Base-by-base conservation (phyloP, 441 rosid species). In the Erysimum cheiri region DNA sequence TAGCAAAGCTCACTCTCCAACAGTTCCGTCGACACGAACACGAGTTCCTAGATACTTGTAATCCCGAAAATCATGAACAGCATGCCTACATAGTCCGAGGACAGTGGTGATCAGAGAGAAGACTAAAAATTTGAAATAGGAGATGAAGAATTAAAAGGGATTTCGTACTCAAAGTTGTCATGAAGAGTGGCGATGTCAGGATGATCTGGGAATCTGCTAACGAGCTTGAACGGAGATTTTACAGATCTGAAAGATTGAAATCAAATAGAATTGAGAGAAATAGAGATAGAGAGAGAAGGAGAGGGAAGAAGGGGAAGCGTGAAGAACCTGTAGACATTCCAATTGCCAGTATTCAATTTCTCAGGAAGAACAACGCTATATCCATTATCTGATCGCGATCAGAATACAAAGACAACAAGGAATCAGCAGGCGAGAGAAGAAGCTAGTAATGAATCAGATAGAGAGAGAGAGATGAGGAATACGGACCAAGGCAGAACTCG, bases 321-420 rank as follows among this genome's bases (percentile, higher is more conserved):
- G 12, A 40, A 64, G 55, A 49, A 93, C 99, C 98, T 87, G 87
- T 88, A 96, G 3, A 96, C 99, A 70, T 89, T 88, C 99, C 98
- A 96, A 73, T 87, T 86, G 44, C 97, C 99, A 1, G 90, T 82
- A 43, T 85, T 88, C 87, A 96, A 77, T 79, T 87, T 91, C 87
- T 96, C 99, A 0, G 99, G 99, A 68, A 96, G 97, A 70, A 85
- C 96, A 74, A 88, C 91, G 76, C 99, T 93, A 55, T 83, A 96
- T 0, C 96, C 96, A 76, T 86, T 90, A 70, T 87, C 99, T 96
- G 88, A 67, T 83, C 17, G 10, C 11, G 9, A 70, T 76, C 67
- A n/a, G 6, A 4, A 64, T 3, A 2, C 43, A 54, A 33, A 22
- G 15, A n/a, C 52, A 6, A 32, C 5, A 19, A 37, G 24, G 31